A percentile compares a stretch with the other conserved stretches of the same genome.
Conservation (phyloP, 2,329 filamentous ascomycete genomes). For the Drechslerella coelobrocha region DNA sequence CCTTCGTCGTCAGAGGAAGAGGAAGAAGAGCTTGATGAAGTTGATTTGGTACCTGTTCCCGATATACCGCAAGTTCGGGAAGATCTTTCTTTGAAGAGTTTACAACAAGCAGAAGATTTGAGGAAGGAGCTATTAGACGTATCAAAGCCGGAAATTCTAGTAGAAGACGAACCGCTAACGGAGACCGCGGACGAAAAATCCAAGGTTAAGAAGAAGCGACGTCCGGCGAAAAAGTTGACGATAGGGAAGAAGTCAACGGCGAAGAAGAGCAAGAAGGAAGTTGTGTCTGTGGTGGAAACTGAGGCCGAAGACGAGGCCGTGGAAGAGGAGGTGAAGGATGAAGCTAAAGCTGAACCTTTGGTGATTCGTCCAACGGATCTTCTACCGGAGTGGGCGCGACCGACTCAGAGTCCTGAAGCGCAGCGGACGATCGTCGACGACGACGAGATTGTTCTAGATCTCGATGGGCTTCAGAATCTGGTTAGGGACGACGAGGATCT, state of each 20-base stretch:
- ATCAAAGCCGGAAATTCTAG: conserved; percentile 58
- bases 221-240: conserved; percentile 62
- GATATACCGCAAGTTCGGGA: conserved; percentile 38
- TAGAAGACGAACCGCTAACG: conserved; percentile 60
- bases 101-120: conserved; percentile 26
- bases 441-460: conserved; percentile 68
- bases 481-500: conserved; percentile 75
- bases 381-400: conserved; percentile 57
- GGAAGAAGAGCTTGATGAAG: conserved; percentile 56
- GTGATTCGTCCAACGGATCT: conserved; percentile 50
- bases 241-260: conserved; percentile 63
- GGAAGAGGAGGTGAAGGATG: conserved; percentile 55
- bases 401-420: conserved; percentile 66
- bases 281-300: conserved; percentile 60
- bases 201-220: conserved; percentile 53
- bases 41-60: conserved; percentile 49
- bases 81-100: conserved; percentile 38
- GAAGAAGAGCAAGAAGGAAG: conserved; percentile 32
- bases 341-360: conserved; percentile 58
- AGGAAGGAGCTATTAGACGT: conserved; percentile 14
- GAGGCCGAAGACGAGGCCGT: conserved; percentile 56
- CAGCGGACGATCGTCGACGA: conserved; percentile 72
- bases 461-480: conserved; percentile 73
- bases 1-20: conserved; percentile 57
- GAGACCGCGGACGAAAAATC: conserved; percentile 53